Conservation (phyloP, 495 filamentous ascomycete genomes). For the Penicillium samsonianum region DNA sequence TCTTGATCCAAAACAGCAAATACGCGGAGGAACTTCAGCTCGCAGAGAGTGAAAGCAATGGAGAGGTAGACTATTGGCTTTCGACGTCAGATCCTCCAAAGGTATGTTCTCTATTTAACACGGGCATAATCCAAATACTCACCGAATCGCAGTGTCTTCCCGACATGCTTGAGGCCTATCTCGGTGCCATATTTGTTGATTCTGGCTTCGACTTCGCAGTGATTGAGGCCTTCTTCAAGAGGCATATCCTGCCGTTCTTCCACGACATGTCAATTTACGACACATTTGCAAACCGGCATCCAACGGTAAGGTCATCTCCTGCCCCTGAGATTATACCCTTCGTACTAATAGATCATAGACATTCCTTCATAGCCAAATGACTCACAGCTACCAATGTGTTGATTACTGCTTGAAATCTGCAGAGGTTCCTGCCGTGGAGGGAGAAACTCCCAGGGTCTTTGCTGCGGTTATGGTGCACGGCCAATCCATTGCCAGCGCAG, state of each 20-base stretch:
- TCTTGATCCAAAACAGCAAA: conserved; percentile 64
- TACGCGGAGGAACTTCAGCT: conserved; percentile 69
- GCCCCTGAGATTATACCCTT: conserved; percentile 15
- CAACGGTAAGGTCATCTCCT: conserved; percentile 54
- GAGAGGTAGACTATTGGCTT: conserved; percentile 79
- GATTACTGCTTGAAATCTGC: conserved; percentile 57
- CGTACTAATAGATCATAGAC: conserved; percentile 39
- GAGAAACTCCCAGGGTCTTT: conserved; percentile 53
- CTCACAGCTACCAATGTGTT: conserved; percentile 52
- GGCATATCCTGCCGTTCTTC: conserved; percentile 74
- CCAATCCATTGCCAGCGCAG: conserved; percentile 60
- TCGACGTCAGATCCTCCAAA: conserved; percentile 72
- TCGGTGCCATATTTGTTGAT: conserved; percentile 92
- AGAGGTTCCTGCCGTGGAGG: conserved; percentile 47
- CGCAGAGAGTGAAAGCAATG: conserved; percentile 52
- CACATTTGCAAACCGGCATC: conserved; percentile 85
- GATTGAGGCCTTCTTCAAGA: conserved; percentile 75
- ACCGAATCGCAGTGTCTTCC: conserved; percentile 61
- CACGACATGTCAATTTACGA: conserved; percentile 88
- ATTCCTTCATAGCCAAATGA: conserved; percentile 53
- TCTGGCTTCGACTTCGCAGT: conserved; percentile 74
- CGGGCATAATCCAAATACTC: neutral
- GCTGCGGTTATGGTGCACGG: conserved; percentile 80
- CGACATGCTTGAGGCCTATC: conserved; percentile 86
- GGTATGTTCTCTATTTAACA: conserved; percentile 25